Evolutionary conservation across 192 early-diverging fungal genomes (phyloP).

Genomic region (Backusella circina): DNA sequence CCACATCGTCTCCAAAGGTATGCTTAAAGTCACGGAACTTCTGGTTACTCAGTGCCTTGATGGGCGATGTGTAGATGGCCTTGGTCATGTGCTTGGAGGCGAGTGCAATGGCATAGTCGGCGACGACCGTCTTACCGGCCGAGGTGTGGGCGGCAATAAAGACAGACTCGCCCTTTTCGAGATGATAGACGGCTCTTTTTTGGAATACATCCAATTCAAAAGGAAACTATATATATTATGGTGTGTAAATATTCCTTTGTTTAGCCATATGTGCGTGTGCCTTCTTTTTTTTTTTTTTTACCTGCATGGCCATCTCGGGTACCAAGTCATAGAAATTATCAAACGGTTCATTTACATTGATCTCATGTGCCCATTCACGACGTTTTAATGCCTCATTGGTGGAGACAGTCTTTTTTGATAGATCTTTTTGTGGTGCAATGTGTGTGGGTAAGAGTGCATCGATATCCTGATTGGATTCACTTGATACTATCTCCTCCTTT

Average conservation of each 20-base stretch:
- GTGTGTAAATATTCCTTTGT: too few relatives aligned
- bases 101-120: constrained; percentile 96
- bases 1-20: constrained; percentile 87
- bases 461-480: constrained; percentile 10
- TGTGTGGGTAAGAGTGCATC: constrained; percentile 33
- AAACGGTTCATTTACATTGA: constrained; percentile 84
- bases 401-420: constrained; percentile 4
- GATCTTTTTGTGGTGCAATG: neutral
- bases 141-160: constrained; percentile 99
- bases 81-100: constrained; percentile 94
- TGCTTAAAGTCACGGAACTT: constrained; percentile 94
- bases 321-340: constrained; percentile 88
- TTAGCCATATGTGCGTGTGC: too few relatives aligned
- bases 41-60: constrained; percentile 98
- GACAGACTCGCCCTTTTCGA: constrained; percentile 93
- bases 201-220: constrained; percentile 98
- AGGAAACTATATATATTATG: constrained; percentile 77
- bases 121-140: constrained; percentile 97
- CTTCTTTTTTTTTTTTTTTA: constrained; percentile 7
- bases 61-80: constrained; percentile 97
- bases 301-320: constrained; percentile 80
- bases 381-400: constrained; percentile 30
- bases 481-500: neutral
- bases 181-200: constrained; percentile 92
- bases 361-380: constrained; percentile 88